Conservation (phyloP, 2,329 filamentous ascomycete genomes). For the Stachybotrys elegans region DNA sequence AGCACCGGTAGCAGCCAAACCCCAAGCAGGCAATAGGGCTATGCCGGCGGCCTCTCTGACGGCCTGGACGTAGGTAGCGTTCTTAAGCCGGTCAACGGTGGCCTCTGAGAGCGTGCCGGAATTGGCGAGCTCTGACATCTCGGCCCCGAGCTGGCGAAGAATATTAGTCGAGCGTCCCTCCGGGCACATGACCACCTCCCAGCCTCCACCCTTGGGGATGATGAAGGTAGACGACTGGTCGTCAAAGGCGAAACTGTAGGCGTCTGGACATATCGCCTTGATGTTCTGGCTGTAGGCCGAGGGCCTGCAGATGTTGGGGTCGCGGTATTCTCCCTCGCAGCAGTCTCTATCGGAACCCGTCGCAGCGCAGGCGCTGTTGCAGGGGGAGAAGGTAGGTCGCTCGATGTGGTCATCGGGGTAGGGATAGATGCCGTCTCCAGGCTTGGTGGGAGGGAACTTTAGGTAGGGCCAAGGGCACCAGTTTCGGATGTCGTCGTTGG, state of each 20-base stretch:
- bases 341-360: conserved; percentile 65
- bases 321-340: conserved; percentile 66
- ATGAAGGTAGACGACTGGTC: conserved; percentile 57
- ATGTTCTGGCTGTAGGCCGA: conserved; percentile 64
- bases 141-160: conserved; percentile 42
- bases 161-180: conserved; percentile 55
- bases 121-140: conserved; percentile 43
- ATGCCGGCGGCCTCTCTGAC: conserved; percentile 21
- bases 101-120: conserved; percentile 31
- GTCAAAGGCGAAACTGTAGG: conserved; percentile 71
- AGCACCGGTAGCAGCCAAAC: conserved; percentile 2
- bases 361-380: conserved; percentile 70
- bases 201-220: conserved; percentile 64
- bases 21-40: conserved; percentile 9
- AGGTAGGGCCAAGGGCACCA: conserved; percentile 85
- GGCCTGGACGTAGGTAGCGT: conserved; percentile 29
- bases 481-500: conserved; percentile 48
- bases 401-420: conserved; percentile 73
- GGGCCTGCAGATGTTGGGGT: conserved; percentile 58
- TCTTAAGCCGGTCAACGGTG: conserved; percentile 24
- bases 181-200: conserved; percentile 76
- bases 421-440: conserved; percentile 71
- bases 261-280: conserved; percentile 76
- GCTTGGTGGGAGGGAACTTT: conserved; percentile 60
- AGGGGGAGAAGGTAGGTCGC: conserved; percentile 70